These are phyloP conservation scores for Talaromyces thailandensis DNA, from an alignment of 495 filamentous ascomycete genomes.

Conservation along the genomic window DNA sequence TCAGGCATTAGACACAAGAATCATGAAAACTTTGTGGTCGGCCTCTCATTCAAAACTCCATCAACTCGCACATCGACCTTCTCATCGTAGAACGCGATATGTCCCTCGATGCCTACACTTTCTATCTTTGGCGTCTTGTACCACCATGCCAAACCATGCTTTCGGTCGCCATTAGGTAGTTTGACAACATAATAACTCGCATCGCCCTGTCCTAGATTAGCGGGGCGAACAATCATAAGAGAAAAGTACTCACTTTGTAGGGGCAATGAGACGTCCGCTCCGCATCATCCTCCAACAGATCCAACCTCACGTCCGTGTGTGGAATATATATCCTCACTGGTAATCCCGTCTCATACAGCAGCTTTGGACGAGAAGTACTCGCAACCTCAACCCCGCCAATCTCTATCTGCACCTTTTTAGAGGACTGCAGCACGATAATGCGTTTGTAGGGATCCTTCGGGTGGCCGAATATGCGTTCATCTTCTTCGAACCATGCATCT, in stretches of 20 bases:
- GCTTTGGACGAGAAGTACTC: conserved; percentile 12
- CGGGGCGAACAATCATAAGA: background rate
- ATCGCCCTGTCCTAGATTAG: conserved; percentile 26
- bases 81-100: conserved; percentile 51
- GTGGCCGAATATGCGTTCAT: conserved; percentile 44
- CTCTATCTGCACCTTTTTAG: conserved; percentile 36
- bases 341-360: conserved; percentile 21
- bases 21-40: background rate
- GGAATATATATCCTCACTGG: conserved; percentile 45
- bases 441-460: conserved; percentile 55
- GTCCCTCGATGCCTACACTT: conserved; percentile 33
- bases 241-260: background rate
- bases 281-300: background rate
- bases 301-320: conserved; percentile 22
- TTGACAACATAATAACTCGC: conserved; percentile 40
- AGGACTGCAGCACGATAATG: conserved; percentile 45
- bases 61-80: conserved; percentile 50
- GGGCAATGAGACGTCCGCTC: background rate
- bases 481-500: conserved; percentile 55
- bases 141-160: conserved; percentile 45
- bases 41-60: conserved; percentile 31
- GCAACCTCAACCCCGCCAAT: conserved; percentile 40
- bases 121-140: conserved; percentile 44
- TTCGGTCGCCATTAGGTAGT: conserved; percentile 22
- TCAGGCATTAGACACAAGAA: background rate